Percentiles rank a stretch among this genome's conserved stretches.
Evolutionary conservation across 1,139 yeast species (phyloP).

Genomic region (Starmera stellimalicola): DNA sequence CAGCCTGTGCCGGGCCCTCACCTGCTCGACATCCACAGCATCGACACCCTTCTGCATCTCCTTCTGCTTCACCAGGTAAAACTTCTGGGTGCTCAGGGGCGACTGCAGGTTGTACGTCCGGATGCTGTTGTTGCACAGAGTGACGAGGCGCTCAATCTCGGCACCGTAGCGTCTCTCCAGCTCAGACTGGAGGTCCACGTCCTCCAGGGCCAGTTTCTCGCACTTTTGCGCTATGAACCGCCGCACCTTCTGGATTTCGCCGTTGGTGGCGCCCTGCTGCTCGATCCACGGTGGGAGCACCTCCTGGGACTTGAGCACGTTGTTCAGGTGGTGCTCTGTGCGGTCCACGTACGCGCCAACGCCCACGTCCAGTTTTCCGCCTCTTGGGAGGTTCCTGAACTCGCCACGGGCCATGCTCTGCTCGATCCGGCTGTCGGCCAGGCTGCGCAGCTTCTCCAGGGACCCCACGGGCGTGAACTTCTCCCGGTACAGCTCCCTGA

Average conservation of each 20-base stretch:
- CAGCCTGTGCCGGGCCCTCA: constrained; percentile 5
- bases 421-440: constrained; percentile 70
- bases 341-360: constrained; percentile 40
- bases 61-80: constrained; percentile 42
- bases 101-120: constrained; percentile 75
- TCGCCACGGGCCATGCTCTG: constrained; percentile 67
- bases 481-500: constrained; percentile 55
- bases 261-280: constrained; percentile 52
- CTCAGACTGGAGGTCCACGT: constrained; percentile 7
- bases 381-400: constrained; percentile 57
- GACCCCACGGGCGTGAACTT: constrained; percentile 43
- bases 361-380: constrained; percentile 44
- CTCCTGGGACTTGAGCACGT: constrained; percentile 66
- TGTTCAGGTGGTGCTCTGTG: constrained; percentile 60
- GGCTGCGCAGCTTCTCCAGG: constrained; percentile 37
- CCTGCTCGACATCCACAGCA: constrained; percentile 18
- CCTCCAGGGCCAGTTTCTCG: constrained; percentile 15
- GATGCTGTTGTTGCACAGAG: constrained; percentile 45
- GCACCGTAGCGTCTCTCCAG: constrained; percentile 10
- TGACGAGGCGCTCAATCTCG: constrained; percentile 25
- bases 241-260: constrained; percentile 38
- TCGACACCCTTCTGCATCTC: constrained; percentile 38
- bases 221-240: constrained; percentile 34
- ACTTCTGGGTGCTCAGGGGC: constrained; percentile 64
- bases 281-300: constrained; percentile 87